Evolutionary conservation across 345 rosid species (phyloP).

Genomic region (Trapa bicornis): DNA sequence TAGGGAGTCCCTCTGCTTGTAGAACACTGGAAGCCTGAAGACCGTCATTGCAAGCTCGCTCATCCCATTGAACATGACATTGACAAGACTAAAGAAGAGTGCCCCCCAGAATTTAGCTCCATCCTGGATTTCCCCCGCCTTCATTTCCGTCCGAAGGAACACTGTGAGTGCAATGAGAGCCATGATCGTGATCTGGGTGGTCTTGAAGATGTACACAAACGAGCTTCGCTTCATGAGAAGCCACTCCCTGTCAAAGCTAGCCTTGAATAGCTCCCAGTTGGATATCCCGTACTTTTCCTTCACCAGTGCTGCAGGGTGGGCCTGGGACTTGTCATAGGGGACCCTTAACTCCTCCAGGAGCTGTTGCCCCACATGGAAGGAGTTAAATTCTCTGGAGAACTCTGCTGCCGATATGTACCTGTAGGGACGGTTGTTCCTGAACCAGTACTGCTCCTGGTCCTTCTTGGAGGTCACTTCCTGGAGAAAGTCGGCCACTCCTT

Average conservation of each 20-base stretch:
- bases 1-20: conserved; percentile 50
- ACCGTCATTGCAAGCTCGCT: conserved; percentile 56
- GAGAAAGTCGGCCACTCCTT: conserved; percentile 37
- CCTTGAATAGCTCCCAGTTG: conserved; percentile 23
- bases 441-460: conserved; percentile 28
- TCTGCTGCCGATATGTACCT: conserved; percentile 18
- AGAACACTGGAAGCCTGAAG: conserved; percentile 64
- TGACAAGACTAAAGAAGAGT: conserved; percentile 32
- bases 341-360: conserved; percentile 11
- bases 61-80: conserved; percentile 40
- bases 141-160: conserved; percentile 28
- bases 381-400: conserved; percentile 11
- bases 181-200: conserved; percentile 22
- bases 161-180: conserved; percentile 17
- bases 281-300: conserved; percentile 24
- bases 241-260: conserved; percentile 19
- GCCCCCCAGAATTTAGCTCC: conserved; percentile 42
- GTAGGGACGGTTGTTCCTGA: conserved; percentile 14
- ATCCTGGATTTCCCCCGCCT: conserved; percentile 6
- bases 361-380: conserved; percentile 20
- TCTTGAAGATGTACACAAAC: conserved; percentile 17
- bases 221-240: conserved; percentile 18
- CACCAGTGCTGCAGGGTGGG: conserved; percentile 24
- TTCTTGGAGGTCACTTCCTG: conserved; percentile 29
- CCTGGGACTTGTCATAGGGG: conserved; percentile 13